phyloP scores from a whole-genome alignment of 768 basidiomycete species.

The Podaxis mareebaensis region DNA sequence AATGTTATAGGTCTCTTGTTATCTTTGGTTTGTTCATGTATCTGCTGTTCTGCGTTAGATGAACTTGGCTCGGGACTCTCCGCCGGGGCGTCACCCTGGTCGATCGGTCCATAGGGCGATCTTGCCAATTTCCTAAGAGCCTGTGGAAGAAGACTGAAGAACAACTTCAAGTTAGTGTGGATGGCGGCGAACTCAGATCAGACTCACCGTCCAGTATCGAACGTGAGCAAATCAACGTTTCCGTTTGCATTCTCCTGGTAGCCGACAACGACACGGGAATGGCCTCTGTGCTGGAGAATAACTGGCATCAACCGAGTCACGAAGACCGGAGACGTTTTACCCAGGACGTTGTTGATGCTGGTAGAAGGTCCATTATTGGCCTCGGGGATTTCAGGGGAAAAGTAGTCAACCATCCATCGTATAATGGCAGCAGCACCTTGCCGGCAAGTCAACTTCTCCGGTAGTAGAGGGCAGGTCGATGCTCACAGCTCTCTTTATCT shows the following conservation, averaged over 20 bases:
- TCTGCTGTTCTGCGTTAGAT: not conserved
- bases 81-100: not conserved
- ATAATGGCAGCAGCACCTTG: conserved; percentile 50
- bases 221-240: conserved; percentile 63
- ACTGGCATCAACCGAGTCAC: conserved; percentile 73
- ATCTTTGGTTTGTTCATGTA: not conserved
- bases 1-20: conserved; percentile 1
- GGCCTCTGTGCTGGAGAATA: conserved; percentile 80
- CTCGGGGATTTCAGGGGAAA: conserved; percentile 35
- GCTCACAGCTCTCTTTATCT: conserved; percentile 44
- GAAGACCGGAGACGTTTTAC: conserved; percentile 46
- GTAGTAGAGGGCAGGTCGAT: not conserved
- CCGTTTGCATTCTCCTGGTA: conserved; percentile 69
- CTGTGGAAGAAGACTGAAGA: conserved; percentile 9
- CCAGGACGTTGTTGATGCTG: conserved; percentile 53
- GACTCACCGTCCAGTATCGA: conserved; percentile 73
- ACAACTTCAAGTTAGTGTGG: not conserved
- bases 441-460: conserved; percentile 1
- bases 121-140: conserved; percentile 12
- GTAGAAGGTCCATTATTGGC: conserved; percentile 28
- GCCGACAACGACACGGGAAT: conserved; percentile 87
- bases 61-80: not conserved
- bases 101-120: not conserved
- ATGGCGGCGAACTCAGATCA: not conserved
- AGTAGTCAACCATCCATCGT: conserved; percentile 80